A percentile compares a stretch with the other conserved stretches of the same genome.
Conservation (phyloP, 139 green algal genomes). For the Nannochloris sp. region DNA sequence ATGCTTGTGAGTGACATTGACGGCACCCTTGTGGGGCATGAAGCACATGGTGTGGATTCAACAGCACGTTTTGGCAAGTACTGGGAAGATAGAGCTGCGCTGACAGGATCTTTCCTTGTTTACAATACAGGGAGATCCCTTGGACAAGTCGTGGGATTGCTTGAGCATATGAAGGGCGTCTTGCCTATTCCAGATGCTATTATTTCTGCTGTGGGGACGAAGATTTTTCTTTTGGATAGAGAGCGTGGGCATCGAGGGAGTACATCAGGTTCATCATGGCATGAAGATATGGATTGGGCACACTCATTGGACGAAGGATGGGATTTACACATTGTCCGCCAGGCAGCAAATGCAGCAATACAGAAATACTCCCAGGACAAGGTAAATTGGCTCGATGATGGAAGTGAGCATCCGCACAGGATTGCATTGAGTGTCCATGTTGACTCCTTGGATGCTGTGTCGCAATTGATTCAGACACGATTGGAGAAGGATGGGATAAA, state of each 20-base stretch:
- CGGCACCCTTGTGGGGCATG: constrained; percentile 74
- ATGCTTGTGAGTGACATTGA: constrained; percentile 78
- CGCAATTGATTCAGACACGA: constrained; percentile 21
- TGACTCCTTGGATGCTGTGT: constrained; percentile 26
- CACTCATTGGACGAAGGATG: constrained; percentile 58
- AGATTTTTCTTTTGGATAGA: constrained; percentile 63
- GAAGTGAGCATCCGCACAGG: constrained; percentile 79
- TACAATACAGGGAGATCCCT: constrained; percentile 76
- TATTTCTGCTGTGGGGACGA: constrained; percentile 82
- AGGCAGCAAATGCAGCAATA: neutral
- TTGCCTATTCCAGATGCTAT: constrained; percentile 73
- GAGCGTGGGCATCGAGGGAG: constrained; percentile 34
- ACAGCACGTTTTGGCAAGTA: constrained; percentile 55
- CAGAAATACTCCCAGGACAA: constrained; percentile 1
- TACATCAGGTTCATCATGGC: constrained; percentile 47
- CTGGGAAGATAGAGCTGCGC: constrained; percentile 64
- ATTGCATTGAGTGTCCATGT: constrained; percentile 58
- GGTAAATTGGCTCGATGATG: constrained; percentile 61
- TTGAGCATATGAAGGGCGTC: constrained; percentile 48
- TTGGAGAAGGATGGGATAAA: constrained; percentile 14
- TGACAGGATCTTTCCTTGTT: constrained; percentile 60
- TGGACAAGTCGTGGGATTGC: constrained; percentile 63
- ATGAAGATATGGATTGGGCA: constrained; percentile 69
- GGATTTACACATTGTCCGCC: constrained; percentile 38
- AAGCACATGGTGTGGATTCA: constrained; percentile 22